A percentile compares a stretch with the other conserved stretches of the same genome.
Evolutionary conservation across 768 basidiomycete genomes (phyloP).

Genomic region (Mycena vulgaris): DNA sequence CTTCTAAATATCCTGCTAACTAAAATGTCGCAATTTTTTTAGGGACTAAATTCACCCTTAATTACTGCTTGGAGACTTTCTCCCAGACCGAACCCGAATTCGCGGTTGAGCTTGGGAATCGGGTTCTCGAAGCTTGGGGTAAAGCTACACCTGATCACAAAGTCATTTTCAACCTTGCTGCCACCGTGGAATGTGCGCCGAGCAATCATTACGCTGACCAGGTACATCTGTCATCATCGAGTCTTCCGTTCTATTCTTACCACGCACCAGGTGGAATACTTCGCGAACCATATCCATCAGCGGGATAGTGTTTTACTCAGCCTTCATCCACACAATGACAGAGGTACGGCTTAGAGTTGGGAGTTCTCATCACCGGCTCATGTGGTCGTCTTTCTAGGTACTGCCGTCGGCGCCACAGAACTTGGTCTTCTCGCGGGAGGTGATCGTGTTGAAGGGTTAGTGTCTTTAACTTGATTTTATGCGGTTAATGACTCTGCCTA

Average conservation of each 20-base stretch:
- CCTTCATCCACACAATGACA: conserved; percentile 97
- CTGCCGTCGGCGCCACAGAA: conserved; percentile 91
- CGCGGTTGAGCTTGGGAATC: conserved; percentile 92
- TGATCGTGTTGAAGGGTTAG: conserved; percentile 91
- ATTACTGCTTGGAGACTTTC: conserved; percentile 99
- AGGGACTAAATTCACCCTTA: conserved; percentile 93
- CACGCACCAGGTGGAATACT: conserved; percentile 87
- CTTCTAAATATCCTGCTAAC: neutral
- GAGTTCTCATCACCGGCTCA: neutral
- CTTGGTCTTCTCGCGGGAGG: conserved; percentile 84
- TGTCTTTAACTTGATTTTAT: neutral
- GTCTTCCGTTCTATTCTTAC: conserved; percentile 7
- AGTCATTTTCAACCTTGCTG: conserved; percentile 98
- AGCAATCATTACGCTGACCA: conserved; percentile 99
- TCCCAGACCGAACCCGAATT: conserved; percentile 99
- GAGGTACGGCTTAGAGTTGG: conserved; percentile 69
- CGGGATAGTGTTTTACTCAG: conserved; percentile 92
- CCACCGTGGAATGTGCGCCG: conserved; percentile 96
- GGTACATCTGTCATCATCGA: conserved; percentile 56
- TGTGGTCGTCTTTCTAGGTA: conserved; percentile 64
- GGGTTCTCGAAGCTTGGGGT: conserved; percentile 93
- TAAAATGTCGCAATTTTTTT: neutral
- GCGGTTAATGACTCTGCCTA: neutral
- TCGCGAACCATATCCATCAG: conserved; percentile 87
- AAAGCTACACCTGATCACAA: conserved; percentile 85